Evolutionary conservation across 495 filamentous ascomycete genomes (phyloP).

Genomic region (Hypoxylon cercidicola): DNA sequence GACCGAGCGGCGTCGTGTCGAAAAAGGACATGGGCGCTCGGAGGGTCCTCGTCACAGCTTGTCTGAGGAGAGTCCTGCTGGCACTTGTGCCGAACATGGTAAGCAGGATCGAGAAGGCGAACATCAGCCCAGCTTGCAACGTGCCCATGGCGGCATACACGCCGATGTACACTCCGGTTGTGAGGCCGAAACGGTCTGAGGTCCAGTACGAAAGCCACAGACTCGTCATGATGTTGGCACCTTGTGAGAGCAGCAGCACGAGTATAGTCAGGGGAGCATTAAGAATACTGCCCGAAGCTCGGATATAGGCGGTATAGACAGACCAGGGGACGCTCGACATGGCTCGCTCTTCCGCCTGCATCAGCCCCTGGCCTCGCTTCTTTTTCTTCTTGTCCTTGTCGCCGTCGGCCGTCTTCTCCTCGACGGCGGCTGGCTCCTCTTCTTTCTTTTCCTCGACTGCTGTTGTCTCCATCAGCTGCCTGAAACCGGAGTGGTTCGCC

Average conservation of each 20-base stretch:
- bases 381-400: slow-evolving; percentile 68
- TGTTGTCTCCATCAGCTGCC: slow-evolving; percentile 83
- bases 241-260: slow-evolving; percentile 76
- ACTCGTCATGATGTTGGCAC: slow-evolving; percentile 84
- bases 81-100: slow-evolving; percentile 83
- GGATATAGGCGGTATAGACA: slow-evolving; percentile 83
- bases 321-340: slow-evolving; percentile 83
- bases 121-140: slow-evolving; percentile 80
- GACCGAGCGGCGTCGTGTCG: slow-evolving; percentile 94
- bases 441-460: slow-evolving; percentile 74
- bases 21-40: slow-evolving; percentile 97
- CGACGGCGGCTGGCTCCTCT: slow-evolving; percentile 52
- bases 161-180: slow-evolving; percentile 80
- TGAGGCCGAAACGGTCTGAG: slow-evolving; percentile 72
- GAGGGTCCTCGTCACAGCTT: slow-evolving; percentile 82
- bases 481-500: slow-evolving; percentile 76
- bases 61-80: slow-evolving; percentile 82
- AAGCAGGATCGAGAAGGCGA: slow-evolving; percentile 68
- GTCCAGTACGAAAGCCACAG: slow-evolving; percentile 97
- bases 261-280: slow-evolving; percentile 72
- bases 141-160: slow-evolving; percentile 83
- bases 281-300: slow-evolving; percentile 79
- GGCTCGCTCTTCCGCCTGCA: slow-evolving; percentile 91
- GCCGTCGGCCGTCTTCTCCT: slow-evolving; percentile 55
- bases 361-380: slow-evolving; percentile 72